Conservation (phyloP, 1,139 yeast species). For the Spathaspora sp. region DNA sequence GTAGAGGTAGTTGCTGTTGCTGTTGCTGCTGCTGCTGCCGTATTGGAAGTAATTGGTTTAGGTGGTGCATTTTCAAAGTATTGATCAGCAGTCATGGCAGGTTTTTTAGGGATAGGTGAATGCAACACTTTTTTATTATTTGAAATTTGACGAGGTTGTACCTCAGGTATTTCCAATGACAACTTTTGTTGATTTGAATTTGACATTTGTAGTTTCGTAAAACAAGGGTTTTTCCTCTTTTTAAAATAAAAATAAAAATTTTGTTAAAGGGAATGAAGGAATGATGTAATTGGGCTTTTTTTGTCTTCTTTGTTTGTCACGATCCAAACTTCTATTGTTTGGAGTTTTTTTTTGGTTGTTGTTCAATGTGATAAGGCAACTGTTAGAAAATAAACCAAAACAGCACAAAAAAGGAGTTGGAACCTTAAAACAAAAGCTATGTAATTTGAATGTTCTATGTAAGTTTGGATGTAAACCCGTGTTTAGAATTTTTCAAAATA, state of each 20-base stretch:
- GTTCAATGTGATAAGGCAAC: not conserved
- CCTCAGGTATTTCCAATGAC: not conserved
- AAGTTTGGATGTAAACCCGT: not conserved
- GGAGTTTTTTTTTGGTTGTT: no score
- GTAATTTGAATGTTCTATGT: not conserved
- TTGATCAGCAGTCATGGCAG: slow-evolving; percentile 1
- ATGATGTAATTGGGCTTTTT: not conserved
- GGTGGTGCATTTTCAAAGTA: not conserved
- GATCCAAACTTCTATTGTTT: not conserved
- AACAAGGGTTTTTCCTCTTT: no score
- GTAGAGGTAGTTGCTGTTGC: no score
- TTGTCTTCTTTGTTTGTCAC: not conserved
- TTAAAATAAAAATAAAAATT: no score
- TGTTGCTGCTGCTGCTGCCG: not conserved
- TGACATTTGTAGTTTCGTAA: not conserved
- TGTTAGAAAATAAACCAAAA: not conserved
- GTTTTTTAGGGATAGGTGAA: slow-evolving; percentile 7
- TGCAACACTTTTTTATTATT: slow-evolving; percentile 3
- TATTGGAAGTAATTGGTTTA: not conserved
- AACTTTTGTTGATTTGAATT: not conserved
- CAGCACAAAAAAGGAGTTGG: no score
- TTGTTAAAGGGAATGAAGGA: not conserved
- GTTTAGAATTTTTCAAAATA: not conserved
- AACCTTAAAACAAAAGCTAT: no score
- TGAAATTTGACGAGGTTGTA: not conserved